These are phyloP conservation scores for Aspergillus aculeatinus DNA, from an alignment of 2,329 filamentous ascomycete species.

Conservation along the genomic window DNA sequence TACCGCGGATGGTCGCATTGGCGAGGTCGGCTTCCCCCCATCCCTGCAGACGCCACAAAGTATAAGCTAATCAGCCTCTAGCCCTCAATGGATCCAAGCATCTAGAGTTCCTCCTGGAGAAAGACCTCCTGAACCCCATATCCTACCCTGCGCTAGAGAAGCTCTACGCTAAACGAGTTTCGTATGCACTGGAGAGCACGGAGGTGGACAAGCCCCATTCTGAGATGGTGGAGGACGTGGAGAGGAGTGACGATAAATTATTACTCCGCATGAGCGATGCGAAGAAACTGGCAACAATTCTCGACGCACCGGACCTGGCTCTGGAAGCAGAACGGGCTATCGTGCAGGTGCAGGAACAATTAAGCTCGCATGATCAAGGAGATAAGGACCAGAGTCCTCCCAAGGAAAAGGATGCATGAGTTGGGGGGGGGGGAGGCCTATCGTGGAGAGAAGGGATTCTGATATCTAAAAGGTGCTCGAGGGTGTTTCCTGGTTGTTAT, in stretches of 20 bases:
- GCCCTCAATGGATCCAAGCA: slow-evolving; percentile 83
- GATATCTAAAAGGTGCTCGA: background rate
- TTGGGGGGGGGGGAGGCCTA: no score
- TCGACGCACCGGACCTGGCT: slow-evolving; percentile 68
- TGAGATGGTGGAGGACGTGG: slow-evolving; percentile 35
- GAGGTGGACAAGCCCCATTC: slow-evolving; percentile 29
- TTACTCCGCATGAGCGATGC: slow-evolving; percentile 50
- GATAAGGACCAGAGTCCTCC: slow-evolving; percentile 7
- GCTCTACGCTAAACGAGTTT: slow-evolving; percentile 61
- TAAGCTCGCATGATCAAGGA: slow-evolving; percentile 28
- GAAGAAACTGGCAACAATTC: slow-evolving; percentile 57
- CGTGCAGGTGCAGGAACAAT: slow-evolving; percentile 62
- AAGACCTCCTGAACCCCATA: slow-evolving; percentile 65
- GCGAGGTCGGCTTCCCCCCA: slow-evolving; percentile 51
- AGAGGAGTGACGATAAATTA: slow-evolving; percentile 48
- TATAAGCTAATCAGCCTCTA: slow-evolving; percentile 25
- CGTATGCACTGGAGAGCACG: slow-evolving; percentile 30
- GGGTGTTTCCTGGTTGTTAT: background rate
- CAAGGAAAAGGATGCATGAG: slow-evolving; percentile 27
- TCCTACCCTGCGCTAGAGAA: slow-evolving; percentile 71
- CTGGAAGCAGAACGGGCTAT: slow-evolving; percentile 74
- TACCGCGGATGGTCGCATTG: slow-evolving; percentile 91
- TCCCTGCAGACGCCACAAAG: slow-evolving; percentile 19
- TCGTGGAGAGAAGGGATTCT: background rate
- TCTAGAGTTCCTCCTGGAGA: slow-evolving; percentile 74